A percentile compares a stretch with the other conserved stretches of the same genome.
Evolutionary conservation across 192 early-diverging fungal genomes (phyloP).

Genomic region (Coemansia brasiliensis): DNA sequence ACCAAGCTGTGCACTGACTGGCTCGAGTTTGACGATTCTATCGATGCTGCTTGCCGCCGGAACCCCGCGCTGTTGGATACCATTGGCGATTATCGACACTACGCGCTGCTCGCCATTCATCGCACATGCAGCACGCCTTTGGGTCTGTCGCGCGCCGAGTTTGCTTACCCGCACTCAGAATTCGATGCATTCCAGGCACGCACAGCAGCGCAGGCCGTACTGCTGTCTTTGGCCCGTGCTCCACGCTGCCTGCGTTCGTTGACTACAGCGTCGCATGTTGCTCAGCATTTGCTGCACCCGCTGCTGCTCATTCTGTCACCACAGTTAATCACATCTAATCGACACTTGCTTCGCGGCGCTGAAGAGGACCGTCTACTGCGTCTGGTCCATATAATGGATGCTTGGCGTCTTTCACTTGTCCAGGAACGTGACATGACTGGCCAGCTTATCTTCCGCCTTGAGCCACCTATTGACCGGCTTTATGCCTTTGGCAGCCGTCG

Average conservation of each 20-base stretch:
- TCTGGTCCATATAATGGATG: slow-evolving; percentile 36
- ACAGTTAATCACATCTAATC: slow-evolving; percentile 65
- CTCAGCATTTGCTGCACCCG: slow-evolving; percentile 62
- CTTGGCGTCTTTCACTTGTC: slow-evolving; percentile 31
- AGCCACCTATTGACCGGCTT: slow-evolving; percentile 70
- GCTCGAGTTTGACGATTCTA: slow-evolving; percentile 78
- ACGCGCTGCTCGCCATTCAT: slow-evolving; percentile 73
- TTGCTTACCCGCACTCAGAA: slow-evolving; percentile 73
- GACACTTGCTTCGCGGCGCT: slow-evolving; percentile 37
- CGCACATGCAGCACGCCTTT: slow-evolving; percentile 73
- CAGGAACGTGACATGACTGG: slow-evolving; percentile 33
- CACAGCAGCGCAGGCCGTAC: slow-evolving; percentile 60
- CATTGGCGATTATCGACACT: slow-evolving; percentile 68
- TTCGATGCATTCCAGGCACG: slow-evolving; percentile 62
- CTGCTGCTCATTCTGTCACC: slow-evolving; percentile 80
- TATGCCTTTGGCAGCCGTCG: slow-evolving; percentile 20
- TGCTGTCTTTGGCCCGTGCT: slow-evolving; percentile 45
- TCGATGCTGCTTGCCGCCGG: slow-evolving; percentile 47
- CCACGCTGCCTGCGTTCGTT: slow-evolving; percentile 57
- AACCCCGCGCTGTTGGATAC: slow-evolving; percentile 48
- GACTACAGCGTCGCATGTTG: slow-evolving; percentile 37
- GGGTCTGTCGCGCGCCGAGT: slow-evolving; percentile 59
- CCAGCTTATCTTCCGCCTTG: slow-evolving; percentile 55
- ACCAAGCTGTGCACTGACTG: slow-evolving; percentile 67
- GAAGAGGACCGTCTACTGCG: slow-evolving; percentile 21